Percentiles rank a stretch among this genome's conserved stretches.
Evolutionary conservation across 1,139 yeast genomes (phyloP).

Genomic region (Eremothecium cymbalariae): DNA sequence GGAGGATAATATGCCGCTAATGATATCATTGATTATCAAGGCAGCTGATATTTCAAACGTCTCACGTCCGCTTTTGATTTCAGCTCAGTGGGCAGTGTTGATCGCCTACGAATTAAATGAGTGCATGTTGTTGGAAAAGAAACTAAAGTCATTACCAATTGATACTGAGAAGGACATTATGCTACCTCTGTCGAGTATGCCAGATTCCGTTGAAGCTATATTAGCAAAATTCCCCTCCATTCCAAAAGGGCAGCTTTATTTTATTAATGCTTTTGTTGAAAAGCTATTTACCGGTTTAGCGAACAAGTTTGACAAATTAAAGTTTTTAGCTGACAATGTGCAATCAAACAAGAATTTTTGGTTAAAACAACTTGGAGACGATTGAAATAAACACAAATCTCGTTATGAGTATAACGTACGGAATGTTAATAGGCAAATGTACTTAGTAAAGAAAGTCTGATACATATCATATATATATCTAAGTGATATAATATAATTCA

Average conservation of each 20-base stretch:
- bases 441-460: too few species aligned
- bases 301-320: constrained; percentile 47
- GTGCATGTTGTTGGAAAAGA: constrained; percentile 47
- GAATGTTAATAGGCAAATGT: too few species aligned
- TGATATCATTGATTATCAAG: constrained; percentile 67
- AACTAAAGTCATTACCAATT: constrained; percentile 24
- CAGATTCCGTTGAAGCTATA: constrained; percentile 29
- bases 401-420: too few species aligned
- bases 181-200: constrained; percentile 10
- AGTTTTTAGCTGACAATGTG: constrained; percentile 40
- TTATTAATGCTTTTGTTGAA: constrained; percentile 73
- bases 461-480: too few species aligned
- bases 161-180: constrained; percentile 4
- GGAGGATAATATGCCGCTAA: constrained; percentile 28
- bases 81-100: constrained; percentile 80
- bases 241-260: constrained; percentile 74
- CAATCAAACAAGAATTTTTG: constrained; percentile 36
- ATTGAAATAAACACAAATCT: too few species aligned
- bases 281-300: constrained; percentile 62
- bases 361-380: constrained; percentile 21
- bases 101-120: constrained; percentile 72
- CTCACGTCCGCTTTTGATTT: constrained; percentile 65
- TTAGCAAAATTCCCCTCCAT: constrained; percentile 42
- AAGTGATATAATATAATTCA: too few species aligned
- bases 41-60: constrained; percentile 95